Evolutionary conservation across 2,329 filamentous ascomycete species (phyloP).

Genomic region (Trichoderma gracile): DNA sequence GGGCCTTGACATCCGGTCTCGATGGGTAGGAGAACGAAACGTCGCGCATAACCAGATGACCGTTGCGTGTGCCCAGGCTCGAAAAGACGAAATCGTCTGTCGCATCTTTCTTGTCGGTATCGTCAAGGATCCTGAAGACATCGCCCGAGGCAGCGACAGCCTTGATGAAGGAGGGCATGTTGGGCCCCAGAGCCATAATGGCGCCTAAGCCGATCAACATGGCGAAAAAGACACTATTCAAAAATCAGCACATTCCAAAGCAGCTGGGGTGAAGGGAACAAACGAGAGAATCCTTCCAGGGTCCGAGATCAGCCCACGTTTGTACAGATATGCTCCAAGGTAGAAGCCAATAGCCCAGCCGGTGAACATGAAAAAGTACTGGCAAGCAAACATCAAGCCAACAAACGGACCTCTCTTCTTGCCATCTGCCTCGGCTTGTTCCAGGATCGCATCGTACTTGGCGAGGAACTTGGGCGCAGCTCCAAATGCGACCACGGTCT

Average conservation of each 20-base stretch:
- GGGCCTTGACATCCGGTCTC: conserved; percentile 49
- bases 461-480: conserved; percentile 16
- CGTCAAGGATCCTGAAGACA: conserved; percentile 42
- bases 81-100: conserved; percentile 36
- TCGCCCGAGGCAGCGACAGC: conserved; percentile 39
- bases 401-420: conserved; percentile 19
- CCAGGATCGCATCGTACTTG: conserved; percentile 14
- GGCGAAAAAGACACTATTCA: conserved; percentile 22
- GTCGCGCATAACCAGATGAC: conserved; percentile 45
- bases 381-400: conserved; percentile 23
- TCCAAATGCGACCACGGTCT: conserved; percentile 21
- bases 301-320: conserved; percentile 17
- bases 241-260: neutral
- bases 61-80: conserved; percentile 31
- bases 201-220: conserved; percentile 25
- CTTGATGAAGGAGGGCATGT: conserved; percentile 37
- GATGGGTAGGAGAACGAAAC: conserved; percentile 55
- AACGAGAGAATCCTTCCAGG: conserved; percentile 23
- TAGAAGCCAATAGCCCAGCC: conserved; percentile 24
- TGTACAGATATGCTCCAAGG: conserved; percentile 20
- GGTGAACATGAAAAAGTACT: conserved; percentile 24
- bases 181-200: conserved; percentile 23
- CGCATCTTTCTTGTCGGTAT: conserved; percentile 26
- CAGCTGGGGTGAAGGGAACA: neutral
- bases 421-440: conserved; percentile 8